A percentile compares a stretch with the other conserved stretches of the same genome.
Evolutionary conservation across 169 alveolate genomes (phyloP).

Genomic region (Toxoplasma gondii): DNA sequence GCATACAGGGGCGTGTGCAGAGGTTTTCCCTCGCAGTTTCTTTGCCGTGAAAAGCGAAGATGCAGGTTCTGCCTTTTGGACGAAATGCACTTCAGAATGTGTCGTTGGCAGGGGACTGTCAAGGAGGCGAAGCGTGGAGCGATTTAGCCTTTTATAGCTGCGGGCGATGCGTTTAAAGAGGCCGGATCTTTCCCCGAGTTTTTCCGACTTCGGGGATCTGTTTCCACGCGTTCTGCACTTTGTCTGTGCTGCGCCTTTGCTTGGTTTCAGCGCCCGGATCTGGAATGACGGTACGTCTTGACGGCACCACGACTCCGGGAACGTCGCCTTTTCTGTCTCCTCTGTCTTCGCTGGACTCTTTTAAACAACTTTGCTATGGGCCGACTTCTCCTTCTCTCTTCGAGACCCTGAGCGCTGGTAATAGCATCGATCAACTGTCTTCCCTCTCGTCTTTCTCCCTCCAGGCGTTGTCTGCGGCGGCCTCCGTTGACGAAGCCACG

Average conservation of each 20-base stretch:
- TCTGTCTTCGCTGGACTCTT: conserved; percentile 28
- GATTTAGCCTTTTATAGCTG: no score
- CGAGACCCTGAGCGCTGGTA: conserved; percentile 25
- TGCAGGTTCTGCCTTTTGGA: no score
- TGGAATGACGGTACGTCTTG: conserved; percentile 1
- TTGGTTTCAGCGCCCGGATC: background rate
- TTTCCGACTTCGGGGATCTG: no score
- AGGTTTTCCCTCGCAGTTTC: no score
- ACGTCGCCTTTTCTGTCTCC: conserved; percentile 3
- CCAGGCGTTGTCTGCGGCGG: conserved; percentile 44
- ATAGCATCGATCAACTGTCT: conserved; percentile 27
- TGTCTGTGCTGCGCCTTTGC: background rate
- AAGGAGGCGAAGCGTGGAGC: no score
- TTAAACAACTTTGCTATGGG: conserved; percentile 28
- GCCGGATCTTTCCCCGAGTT: no score
- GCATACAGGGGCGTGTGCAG: background rate
- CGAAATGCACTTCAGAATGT: no score
- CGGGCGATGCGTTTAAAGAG: no score
- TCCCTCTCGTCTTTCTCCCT: conserved; percentile 29
- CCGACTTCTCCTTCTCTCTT: conserved; percentile 20
- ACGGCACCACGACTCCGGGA: background rate
- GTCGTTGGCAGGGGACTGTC: no score
- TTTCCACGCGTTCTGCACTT: no score
- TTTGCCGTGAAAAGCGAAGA: no score
- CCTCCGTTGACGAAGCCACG: background rate